Conservation (phyloP, 2,329 filamentous ascomycete species). For the Ceratocystis destructans region DNA sequence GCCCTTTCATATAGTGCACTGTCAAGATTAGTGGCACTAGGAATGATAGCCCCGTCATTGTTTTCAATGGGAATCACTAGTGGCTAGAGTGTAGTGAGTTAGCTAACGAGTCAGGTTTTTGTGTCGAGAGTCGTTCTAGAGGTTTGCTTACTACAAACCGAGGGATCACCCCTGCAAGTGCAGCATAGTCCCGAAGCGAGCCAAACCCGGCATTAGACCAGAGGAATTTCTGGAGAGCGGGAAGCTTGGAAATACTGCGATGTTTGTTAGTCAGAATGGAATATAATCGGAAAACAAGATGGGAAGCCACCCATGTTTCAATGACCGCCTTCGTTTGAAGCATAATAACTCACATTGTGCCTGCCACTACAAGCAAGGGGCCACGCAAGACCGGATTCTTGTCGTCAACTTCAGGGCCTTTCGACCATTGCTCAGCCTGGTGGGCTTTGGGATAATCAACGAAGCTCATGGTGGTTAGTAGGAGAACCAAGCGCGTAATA, state of each 20-base stretch:
- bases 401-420: slow-evolving; percentile 29
- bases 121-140: slow-evolving; percentile 12
- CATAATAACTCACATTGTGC: slow-evolving; percentile 40
- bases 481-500: background rate
- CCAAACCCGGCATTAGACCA: slow-evolving; percentile 19
- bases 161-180: slow-evolving; percentile 10
- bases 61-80: slow-evolving; percentile 39
- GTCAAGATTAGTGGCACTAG: slow-evolving; percentile 30
- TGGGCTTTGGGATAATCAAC: slow-evolving; percentile 31
- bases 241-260: background rate
- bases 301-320: background rate
- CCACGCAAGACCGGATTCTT: slow-evolving; percentile 61
- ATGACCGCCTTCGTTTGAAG: background rate
- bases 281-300: background rate
- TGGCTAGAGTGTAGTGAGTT: slow-evolving; percentile 30
- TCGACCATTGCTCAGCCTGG: slow-evolving; percentile 28
- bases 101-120: background rate
- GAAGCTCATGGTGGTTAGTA: slow-evolving; percentile 24
- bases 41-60: slow-evolving; percentile 22
- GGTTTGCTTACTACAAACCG: slow-evolving; percentile 18
- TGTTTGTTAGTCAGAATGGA: background rate
- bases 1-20: slow-evolving; percentile 31
- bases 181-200: slow-evolving; percentile 12
- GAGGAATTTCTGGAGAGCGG: slow-evolving; percentile 13
- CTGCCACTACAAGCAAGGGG: slow-evolving; percentile 45